Conservation (phyloP, 2,329 filamentous ascomycete species). For the Colletotrichum tabaci region DNA sequence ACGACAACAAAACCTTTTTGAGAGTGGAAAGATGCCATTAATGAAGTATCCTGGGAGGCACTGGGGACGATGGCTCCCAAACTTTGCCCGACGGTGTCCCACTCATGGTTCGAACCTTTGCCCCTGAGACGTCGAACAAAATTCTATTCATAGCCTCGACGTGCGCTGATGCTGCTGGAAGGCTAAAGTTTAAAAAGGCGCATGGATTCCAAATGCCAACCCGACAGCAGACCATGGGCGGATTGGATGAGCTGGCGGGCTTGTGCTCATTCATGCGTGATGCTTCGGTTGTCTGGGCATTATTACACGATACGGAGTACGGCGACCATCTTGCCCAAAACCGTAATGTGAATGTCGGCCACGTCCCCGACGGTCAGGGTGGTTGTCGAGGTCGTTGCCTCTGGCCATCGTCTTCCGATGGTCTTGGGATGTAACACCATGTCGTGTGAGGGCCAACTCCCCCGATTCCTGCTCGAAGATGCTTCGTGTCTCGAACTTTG, state of each 20-base stretch:
- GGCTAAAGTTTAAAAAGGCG: not conserved
- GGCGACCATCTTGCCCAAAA: not conserved
- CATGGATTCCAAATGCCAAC: not conserved
- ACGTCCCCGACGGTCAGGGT: slow-evolving; percentile 4
- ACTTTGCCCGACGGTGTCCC: too few relatives aligned
- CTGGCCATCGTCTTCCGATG: not conserved
- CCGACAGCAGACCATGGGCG: not conserved
- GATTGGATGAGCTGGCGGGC: not conserved
- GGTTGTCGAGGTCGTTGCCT: too few relatives aligned
- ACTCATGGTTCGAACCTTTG: not conserved
- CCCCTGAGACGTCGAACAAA: slow-evolving; percentile 31
- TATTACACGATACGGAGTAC: not conserved
- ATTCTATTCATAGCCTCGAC: slow-evolving; percentile 27
- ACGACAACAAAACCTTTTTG: not conserved
- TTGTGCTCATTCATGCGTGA: not conserved
- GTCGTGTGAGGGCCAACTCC: not conserved
- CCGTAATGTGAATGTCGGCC: not conserved
- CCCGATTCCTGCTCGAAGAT: not conserved
- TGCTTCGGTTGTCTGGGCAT: not conserved
- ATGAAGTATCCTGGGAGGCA: not conserved
- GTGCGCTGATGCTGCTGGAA: slow-evolving; percentile 19
- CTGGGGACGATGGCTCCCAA: not conserved
- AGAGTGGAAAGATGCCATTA: not conserved
- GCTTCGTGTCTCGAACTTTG: not conserved
- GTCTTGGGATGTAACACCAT: too few relatives aligned